Percentiles rank a stretch among this genome's conserved stretches.
Evolutionary conservation across 371 early-diverging fungal species (phyloP).

Genomic region (Actinomortierella ambigua): DNA sequence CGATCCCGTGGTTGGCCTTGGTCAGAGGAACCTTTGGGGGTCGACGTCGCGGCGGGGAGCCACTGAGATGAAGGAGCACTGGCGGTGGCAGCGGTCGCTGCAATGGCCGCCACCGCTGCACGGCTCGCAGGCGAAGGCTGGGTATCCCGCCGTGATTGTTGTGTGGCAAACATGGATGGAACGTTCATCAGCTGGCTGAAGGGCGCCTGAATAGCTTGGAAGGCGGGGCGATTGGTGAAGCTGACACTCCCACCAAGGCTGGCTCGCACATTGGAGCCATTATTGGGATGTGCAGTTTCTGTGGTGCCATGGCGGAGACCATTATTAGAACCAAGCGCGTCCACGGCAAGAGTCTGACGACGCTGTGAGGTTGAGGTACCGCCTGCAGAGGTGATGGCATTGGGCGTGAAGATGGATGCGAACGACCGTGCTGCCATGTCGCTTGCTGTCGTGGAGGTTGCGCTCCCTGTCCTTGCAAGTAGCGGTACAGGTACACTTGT

Average conservation of each 20-base stretch:
- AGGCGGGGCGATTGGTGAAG: background rate
- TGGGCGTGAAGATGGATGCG: no score
- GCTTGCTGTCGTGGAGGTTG: no score
- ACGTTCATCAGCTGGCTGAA: background rate
- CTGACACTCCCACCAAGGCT: constrained; percentile 8
- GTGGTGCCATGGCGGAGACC: background rate
- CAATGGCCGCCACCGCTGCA: constrained; percentile 19
- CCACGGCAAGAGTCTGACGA: no score
- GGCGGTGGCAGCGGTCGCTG: constrained; percentile 5
- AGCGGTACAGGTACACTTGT: no score
- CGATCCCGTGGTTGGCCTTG: no score
- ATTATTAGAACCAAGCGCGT: no score
- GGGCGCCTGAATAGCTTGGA: background rate
- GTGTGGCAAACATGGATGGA: constrained; percentile 1
- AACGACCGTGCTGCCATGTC: no score
- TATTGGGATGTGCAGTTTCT: background rate
- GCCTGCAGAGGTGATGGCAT: no score
- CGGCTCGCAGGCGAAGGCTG: constrained; percentile 17
- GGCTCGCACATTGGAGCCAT: constrained; percentile 2
- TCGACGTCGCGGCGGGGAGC: background rate
- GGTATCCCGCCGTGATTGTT: constrained; percentile 7
- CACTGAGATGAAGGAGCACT: background rate
- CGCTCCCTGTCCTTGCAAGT: no score
- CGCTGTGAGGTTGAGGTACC: no score
- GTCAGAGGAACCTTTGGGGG: background rate